Evolutionary conservation across 441 rosid species (phyloP).

Genomic region (Arabidopsis lyrata): DNA sequence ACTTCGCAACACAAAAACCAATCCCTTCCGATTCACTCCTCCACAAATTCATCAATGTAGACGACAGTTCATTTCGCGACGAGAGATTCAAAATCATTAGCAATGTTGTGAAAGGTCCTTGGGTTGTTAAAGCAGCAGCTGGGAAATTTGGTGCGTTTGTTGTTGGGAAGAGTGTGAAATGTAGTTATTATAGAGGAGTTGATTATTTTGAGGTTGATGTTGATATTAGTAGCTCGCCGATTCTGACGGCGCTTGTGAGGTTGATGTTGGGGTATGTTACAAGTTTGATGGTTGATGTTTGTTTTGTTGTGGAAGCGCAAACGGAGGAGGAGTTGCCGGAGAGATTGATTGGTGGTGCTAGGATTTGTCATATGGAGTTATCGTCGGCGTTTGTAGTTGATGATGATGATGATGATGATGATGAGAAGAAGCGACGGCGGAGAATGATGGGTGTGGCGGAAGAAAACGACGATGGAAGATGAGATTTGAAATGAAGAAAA

Average conservation of each 20-base stretch:
- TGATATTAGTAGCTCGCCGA: constrained; percentile 70
- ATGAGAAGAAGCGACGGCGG: constrained; percentile 20
- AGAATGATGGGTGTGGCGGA: constrained; percentile 55
- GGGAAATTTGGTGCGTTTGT: constrained; percentile 76
- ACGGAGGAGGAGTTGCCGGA: constrained; percentile 82
- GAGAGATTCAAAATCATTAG: constrained; percentile 77
- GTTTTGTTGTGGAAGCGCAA: constrained; percentile 76
- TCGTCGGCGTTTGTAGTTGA: constrained; percentile 65
- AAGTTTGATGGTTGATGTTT: constrained; percentile 67
- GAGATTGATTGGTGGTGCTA: constrained; percentile 72
- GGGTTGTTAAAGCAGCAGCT: constrained; percentile 78
- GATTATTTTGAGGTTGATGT: constrained; percentile 84
- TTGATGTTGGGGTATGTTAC: constrained; percentile 62
- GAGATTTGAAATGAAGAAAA: not conserved
- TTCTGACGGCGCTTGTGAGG: constrained; percentile 58
- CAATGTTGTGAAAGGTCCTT: constrained; percentile 79
- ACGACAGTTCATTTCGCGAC: constrained; percentile 72
- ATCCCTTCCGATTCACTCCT: constrained; percentile 62
- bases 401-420: constrained; percentile 47
- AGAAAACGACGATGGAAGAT: constrained; percentile 51
- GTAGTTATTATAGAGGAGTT: constrained; percentile 69
- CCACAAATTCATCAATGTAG: constrained; percentile 61
- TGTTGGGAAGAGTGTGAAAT: constrained; percentile 61
- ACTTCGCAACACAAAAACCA: constrained; percentile 69
- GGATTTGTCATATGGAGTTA: constrained; percentile 82